Evolutionary conservation across 2,329 filamentous ascomycete species (phyloP), one percentile per base, ranked within the genome.

Genomic region (Phialocephala sp.): DNA sequence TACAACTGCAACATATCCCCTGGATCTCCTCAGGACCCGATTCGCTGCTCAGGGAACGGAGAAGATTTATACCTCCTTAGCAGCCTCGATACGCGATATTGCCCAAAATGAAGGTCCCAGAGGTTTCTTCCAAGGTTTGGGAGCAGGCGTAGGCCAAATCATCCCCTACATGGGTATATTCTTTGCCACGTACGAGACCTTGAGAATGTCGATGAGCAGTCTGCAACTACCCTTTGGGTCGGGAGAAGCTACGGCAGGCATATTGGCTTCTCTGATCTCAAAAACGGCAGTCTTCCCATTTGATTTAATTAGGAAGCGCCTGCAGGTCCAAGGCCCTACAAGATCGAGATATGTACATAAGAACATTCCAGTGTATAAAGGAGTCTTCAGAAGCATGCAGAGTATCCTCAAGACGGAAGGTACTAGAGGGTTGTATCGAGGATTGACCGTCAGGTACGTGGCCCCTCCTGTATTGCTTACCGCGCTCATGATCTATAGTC

Each of bases 121-220:
- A 4, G 95, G 95, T 0, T 98, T 97, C 80, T 99, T 97, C 78
- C 91, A 93, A 58, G 95, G 95, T 3, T 82, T 97, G 39, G 86
- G 86, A 1, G 94, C 94, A 1, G 93, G 90, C 0, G 82, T 98
- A 24, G 90, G 84, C 32, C 94, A 97, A 80, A 95, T 98, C 58
- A 87, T 97, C 11, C 95, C 95, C 1, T 97, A 94, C 77, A 99
- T 99, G 95, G 95, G 95, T 15, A 83, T 97, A 2, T 98, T 99
- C 81, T 99, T 99, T 79, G 87, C 91, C 39, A 86, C 88, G 47
- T 99, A 98, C 80, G 95, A 99, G 78, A 83, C 85, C 11, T 80
- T 97, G 59, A 84, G 91, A 6, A 76, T 87, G 8, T 85, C 84
- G 0, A 77, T 94, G 55, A 81, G 82, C 8, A 74, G 75, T 6